Base-by-base conservation (phyloP, 1,139 yeast genomes). In the Kodamaea fungicola region DNA sequence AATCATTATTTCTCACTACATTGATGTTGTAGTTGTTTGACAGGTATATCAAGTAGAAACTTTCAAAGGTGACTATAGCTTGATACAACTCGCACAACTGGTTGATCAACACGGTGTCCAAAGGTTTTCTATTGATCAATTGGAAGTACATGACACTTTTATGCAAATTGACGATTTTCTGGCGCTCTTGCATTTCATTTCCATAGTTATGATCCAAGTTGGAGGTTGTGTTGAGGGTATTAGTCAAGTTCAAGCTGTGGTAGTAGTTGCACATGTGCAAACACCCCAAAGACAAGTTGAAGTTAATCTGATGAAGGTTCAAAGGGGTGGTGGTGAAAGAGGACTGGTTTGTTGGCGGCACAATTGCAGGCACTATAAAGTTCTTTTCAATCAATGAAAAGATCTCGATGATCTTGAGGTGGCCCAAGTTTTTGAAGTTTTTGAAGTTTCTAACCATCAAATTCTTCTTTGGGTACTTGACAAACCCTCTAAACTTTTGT, bases 81-180 rank as follows among this genome's bases (percentile, higher is more conserved):
- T 65, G 70, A 44, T 56, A 67, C 30, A 68, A 52, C 44, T 68
- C 74, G 39, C 55, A 58, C 28, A 66, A 39, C 40, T 65, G 67
- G 7, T 48, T 49, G 13, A 52, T 45, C n/a, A 44, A 43, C 7
- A 52, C 38, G 8, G 50, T 54, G 6, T 55, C 47, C 12, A 54
- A 54, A 28, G 55, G 49, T 25, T 51, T 52, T 21, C 57, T 43
- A 42, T 62, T 61, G 10, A 68, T 60, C 32, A 67, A 49, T 42
- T 65, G 71, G 42, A 55, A 65, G 43, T 54, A 64, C 12, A 67
- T 52, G n/a, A 67, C 57, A n/a, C 69, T 59, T 32, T 60, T 61
- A 34, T 66, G 51, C 23, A 67, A 44, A 43, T 62, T 52, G 32
- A 62, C 45, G 12, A 66, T 50, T 39, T 64, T 64, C 38, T 65